Base-by-base conservation (phyloP, 257 asterid genomes). In the Vinca minor region DNA sequence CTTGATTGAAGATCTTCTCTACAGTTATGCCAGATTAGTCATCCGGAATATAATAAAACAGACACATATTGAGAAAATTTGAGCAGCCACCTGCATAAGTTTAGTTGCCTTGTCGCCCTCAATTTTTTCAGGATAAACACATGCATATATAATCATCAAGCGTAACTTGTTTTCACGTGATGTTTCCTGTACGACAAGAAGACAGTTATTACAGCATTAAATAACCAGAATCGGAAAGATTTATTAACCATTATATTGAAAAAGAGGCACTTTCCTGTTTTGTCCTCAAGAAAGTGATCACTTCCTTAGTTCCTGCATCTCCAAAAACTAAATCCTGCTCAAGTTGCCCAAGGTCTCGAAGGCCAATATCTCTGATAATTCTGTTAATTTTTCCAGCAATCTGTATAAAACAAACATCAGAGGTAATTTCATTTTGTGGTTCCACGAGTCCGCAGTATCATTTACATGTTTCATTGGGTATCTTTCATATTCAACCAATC, bases 301-400 rank as follows among this genome's bases (percentile, higher is more conserved):
- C 83, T 85, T 93, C 99, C 79, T 93, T 93, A 14, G 99, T 79
- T 77, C 89, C 99, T 69, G 99, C 99, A 81, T 93, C 96, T 21
- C 99, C 99, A 76, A 93, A 93, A 70, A 89, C 97, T 72, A 93
- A 83, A 77, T 87, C 99, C 78, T 93, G 99, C 83, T 93, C 99
- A 70, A 93, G 83, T 68, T 93, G 95, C 66, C 99, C 97, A 60
- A 93, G 97, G 0, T 93, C 96, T 47, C 95, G 84, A 72, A 93
- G 96, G 49, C 85, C 81, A 45, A 26, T 10, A 0, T 87, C 95
- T 75, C 85, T 73, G 68, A 84, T 93, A 58, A 87, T 59, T 38
- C 57, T 66, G 74, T 93, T 93, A 66, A 93, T 66, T 78, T 79
- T 91, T 59, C 96, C 96, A 59, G 99, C 99, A 78, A 93, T 85